Evolutionary conservation across 1,284 basidiomycete species (phyloP), one percentile per base, ranked within the genome.

Genomic region (Leucoagaricus sp.): DNA sequence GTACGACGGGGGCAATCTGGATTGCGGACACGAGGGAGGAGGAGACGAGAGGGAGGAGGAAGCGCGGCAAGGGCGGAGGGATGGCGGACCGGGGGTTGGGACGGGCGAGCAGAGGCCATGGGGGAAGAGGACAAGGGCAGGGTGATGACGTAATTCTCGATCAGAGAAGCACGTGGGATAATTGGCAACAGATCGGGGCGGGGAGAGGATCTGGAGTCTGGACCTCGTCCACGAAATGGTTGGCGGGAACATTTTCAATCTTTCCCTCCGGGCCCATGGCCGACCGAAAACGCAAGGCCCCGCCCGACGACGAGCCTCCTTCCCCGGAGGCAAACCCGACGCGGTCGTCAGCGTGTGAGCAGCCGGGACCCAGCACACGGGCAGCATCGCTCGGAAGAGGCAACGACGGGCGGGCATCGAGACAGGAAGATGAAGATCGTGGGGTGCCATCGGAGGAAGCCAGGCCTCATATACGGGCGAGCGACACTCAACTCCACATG

Each of bases 401-500:
- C 34, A 25, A 8, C n/a, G 17, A 10, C 38, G 45, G 53, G 52
- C 23, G 41, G 47, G 33, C 34, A 50, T 46, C 50, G 49, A 36
- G 47, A 45, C 50, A 44, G 44, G 38, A 38, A 31, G 58, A 50
- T 53, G 58, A 51, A 52, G 60, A 61, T 60, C 54, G 55, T 38
- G 58, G 55, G 57, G 53, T 41, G n/a, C 44, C 36, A 45, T 54
- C 58, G 58, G 52, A 33, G 15, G 19, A 6, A 25, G 10, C 12
- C 46, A 33, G 53, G 26, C 19, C 17, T 42, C 19, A 55, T 49
- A 55, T 49, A 49, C 38, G 13, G 13, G 13, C 28, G 23, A 12
- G 21, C 23, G n/a, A 13, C n/a, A 21, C 15, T 7, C 34, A 21
- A 38, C 36, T 12, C 26, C 40, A 17, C 36, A 65, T 63, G 64